Evolutionary conservation across 2,329 filamentous ascomycete genomes (phyloP).

Genomic region (Colletotrichum cereale): DNA sequence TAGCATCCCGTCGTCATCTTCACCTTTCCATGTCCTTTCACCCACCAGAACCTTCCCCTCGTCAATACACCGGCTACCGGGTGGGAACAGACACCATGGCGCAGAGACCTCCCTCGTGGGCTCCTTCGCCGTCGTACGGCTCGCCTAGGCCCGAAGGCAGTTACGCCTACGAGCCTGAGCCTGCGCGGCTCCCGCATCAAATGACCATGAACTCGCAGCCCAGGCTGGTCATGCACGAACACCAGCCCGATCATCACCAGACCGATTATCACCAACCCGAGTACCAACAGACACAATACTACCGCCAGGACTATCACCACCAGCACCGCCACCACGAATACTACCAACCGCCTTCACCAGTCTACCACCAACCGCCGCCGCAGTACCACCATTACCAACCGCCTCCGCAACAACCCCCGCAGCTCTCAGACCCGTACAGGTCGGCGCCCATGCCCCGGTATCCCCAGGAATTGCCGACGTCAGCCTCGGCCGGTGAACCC

Average conservation of each 20-base stretch:
- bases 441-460: conserved; percentile 22
- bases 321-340: conserved; percentile 34
- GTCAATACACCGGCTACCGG: conserved; percentile 47
- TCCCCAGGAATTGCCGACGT: conserved; percentile 17
- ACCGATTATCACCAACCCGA: conserved; percentile 37
- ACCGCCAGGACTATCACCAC: conserved; percentile 24
- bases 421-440: conserved; percentile 25
- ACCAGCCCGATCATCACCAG: conserved; percentile 30
- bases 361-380: conserved; percentile 42
- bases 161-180: conserved; percentile 46
- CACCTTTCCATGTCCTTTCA: conserved; percentile 48
- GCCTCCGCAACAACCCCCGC: conserved; percentile 37
- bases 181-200: conserved; percentile 46
- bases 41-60: conserved; percentile 45
- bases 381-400: conserved; percentile 41
- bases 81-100: conserved; percentile 52
- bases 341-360: conserved; percentile 42
- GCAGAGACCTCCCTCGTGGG: conserved; percentile 49
- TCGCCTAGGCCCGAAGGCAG: conserved; percentile 45
- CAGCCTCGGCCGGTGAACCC: not conserved
- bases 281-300: conserved; percentile 1
- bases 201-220: conserved; percentile 41
- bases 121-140: conserved; percentile 44
- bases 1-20: conserved; percentile 4
- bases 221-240: conserved; percentile 7